These are phyloP conservation scores for Torulaspora maleeae DNA, from an alignment of 805 yeast genomes.

Conservation along the genomic window DNA sequence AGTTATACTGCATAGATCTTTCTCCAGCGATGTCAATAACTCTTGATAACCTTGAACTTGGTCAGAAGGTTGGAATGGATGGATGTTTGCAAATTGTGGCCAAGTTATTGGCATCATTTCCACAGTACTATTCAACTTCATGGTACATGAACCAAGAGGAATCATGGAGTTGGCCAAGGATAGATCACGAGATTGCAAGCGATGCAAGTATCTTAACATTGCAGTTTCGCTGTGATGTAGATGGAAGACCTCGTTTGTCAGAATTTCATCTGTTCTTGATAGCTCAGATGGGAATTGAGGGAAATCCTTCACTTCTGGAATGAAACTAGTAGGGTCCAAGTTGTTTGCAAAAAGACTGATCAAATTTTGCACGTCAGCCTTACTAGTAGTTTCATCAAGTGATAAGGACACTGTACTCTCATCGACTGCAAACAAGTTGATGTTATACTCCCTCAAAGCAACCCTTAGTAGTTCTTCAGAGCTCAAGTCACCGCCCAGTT, in stretches of 20 bases:
- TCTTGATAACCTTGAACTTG: slow-evolving; percentile 88
- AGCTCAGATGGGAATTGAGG: slow-evolving; percentile 49
- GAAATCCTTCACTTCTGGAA: slow-evolving; percentile 28
- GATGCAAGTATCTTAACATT: slow-evolving; percentile 84
- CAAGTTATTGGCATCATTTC: slow-evolving; percentile 92
- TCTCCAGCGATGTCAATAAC: slow-evolving; percentile 69
- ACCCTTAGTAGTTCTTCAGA: slow-evolving; percentile 52
- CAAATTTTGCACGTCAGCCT: slow-evolving; percentile 54
- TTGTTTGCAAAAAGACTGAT: slow-evolving; percentile 52
- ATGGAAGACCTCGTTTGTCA: slow-evolving; percentile 76
- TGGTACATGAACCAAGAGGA: slow-evolving; percentile 95
- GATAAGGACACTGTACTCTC: slow-evolving; percentile 65
- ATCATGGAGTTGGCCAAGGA: slow-evolving; percentile 96
- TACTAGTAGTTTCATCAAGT: slow-evolving; percentile 81
- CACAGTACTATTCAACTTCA: slow-evolving; percentile 94
- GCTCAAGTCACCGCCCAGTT: slow-evolving; percentile 41
- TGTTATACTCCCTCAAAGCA: slow-evolving; percentile 59
- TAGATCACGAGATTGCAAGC: slow-evolving; percentile 79
- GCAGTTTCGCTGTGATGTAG: slow-evolving; percentile 90
- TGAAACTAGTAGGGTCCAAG: slow-evolving; percentile 13
- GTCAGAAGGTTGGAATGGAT: slow-evolving; percentile 86
- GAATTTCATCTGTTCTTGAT: slow-evolving; percentile 53
- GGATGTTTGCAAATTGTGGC: slow-evolving; percentile 85
- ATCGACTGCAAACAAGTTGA: slow-evolving; percentile 71
- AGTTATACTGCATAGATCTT: slow-evolving; percentile 84